A percentile compares a stretch with the other conserved stretches of the same genome.
These are phyloP conservation scores for Penicillium sp. DNA, from an alignment of 2,329 filamentous ascomycete species.

Conservation along the genomic window DNA sequence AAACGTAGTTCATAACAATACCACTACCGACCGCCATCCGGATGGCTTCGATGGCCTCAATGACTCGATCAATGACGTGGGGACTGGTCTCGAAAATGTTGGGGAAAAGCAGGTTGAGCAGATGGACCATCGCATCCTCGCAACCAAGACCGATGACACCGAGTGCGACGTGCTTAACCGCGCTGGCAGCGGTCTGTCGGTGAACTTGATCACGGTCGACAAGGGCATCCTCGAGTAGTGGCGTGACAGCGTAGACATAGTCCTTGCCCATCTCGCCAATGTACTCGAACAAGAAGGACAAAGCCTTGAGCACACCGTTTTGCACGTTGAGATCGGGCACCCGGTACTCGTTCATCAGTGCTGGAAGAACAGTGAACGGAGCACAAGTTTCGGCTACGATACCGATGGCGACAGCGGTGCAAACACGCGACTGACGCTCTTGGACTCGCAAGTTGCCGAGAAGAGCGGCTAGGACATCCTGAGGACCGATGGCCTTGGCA, in stretches of 20 bases:
- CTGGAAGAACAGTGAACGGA: slow-evolving; percentile 96
- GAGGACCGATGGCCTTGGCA: slow-evolving; percentile 95
- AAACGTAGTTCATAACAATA: slow-evolving; percentile 94
- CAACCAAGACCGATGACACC: slow-evolving; percentile 97
- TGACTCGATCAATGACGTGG: slow-evolving; percentile 96
- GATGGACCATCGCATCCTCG: slow-evolving; percentile 96
- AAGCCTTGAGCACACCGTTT: slow-evolving; percentile 94
- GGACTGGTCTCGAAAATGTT: slow-evolving; percentile 98
- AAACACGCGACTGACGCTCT: slow-evolving; percentile 96
- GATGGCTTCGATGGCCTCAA: slow-evolving; percentile 95
- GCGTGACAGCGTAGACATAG: slow-evolving; percentile 97
- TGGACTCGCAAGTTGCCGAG: slow-evolving; percentile 96
- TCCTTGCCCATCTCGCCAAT: slow-evolving; percentile 99
- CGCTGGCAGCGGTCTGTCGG: slow-evolving; percentile 89
- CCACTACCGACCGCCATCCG: slow-evolving; percentile 90
- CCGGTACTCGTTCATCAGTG: slow-evolving; percentile 98
- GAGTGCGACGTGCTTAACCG: slow-evolving; percentile 96
- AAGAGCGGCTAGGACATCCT: slow-evolving; percentile 92
- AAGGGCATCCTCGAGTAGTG: slow-evolving; percentile 90
- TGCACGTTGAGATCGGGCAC: slow-evolving; percentile 98
- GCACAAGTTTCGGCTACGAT: slow-evolving; percentile 98
- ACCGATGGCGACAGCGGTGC: slow-evolving; percentile 96
- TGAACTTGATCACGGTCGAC: slow-evolving; percentile 98
- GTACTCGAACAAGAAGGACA: slow-evolving; percentile 98
- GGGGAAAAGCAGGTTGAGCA: slow-evolving; percentile 92